These are phyloP conservation scores for Tephrocybe sp. DNA, from an alignment of 768 basidiomycete genomes.

Conservation along the genomic window DNA sequence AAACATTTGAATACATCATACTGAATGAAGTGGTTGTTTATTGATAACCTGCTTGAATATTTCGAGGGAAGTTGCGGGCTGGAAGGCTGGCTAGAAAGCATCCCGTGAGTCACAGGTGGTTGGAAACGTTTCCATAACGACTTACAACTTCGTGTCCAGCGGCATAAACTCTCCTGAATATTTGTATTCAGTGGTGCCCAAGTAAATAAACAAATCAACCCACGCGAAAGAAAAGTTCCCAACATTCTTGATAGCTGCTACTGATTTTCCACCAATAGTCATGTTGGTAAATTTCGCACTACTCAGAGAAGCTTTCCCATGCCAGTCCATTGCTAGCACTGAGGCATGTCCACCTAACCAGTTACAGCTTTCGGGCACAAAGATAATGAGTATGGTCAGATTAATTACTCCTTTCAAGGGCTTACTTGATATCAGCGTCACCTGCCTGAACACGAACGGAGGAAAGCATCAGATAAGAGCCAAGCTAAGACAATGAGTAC, in stretches of 20 bases:
- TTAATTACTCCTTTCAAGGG: too few species aligned
- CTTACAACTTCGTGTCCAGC: slow-evolving; percentile 67
- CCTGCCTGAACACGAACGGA: slow-evolving; percentile 32
- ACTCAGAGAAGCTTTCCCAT: slow-evolving; percentile 38
- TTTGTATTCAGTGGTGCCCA: background rate
- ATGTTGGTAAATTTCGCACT: slow-evolving; percentile 48
- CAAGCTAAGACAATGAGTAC: background rate
- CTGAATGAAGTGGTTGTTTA: slow-evolving; percentile 54
- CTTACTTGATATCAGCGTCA: slow-evolving; percentile 52
- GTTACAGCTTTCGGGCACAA: slow-evolving; percentile 36
- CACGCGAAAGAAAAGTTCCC: slow-evolving; percentile 70
- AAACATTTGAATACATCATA: slow-evolving; percentile 19
- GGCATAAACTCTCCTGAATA: slow-evolving; percentile 48
- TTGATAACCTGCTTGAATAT: slow-evolving; percentile 59
- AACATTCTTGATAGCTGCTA: slow-evolving; percentile 63
- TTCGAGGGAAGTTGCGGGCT: slow-evolving; percentile 55
- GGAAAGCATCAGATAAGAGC: slow-evolving; percentile 15
- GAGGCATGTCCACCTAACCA: slow-evolving; percentile 47
- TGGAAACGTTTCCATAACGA: slow-evolving; percentile 13
- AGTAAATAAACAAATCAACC: slow-evolving; percentile 22
- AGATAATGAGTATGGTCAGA: too few species aligned
- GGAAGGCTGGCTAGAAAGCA: slow-evolving; percentile 53
- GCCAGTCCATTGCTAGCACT: slow-evolving; percentile 46
- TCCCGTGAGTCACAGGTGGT: background rate
- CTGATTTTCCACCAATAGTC: slow-evolving; percentile 49